Percentiles rank a stretch among this genome's conserved stretches.
Evolutionary conservation across 106 monocot genomes (phyloP).

Genomic region (Apostasia ramifera): DNA sequence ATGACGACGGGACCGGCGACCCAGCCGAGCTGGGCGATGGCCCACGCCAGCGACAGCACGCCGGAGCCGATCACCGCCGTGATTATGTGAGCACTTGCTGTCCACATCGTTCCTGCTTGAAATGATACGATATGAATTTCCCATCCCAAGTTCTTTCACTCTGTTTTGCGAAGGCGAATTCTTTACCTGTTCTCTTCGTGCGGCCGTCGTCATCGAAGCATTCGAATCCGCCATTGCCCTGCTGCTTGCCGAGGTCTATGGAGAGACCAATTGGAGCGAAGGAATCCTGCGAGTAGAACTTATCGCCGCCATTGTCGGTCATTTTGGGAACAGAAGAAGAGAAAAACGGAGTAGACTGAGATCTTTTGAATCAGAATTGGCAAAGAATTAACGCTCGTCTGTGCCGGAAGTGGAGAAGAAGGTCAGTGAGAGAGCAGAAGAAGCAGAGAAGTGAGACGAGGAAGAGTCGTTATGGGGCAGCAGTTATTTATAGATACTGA

Average conservation of each 20-base stretch:
- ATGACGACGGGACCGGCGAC: slow-evolving; percentile 50
- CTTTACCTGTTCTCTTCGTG: slow-evolving; percentile 28
- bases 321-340: not conserved
- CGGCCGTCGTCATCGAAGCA: slow-evolving; percentile 48
- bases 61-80: slow-evolving; percentile 72
- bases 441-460: not conserved
- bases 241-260: slow-evolving; percentile 14
- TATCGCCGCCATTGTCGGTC: not conserved
- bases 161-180: not conserved
- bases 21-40: slow-evolving; percentile 64
- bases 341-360: too few relatives aligned
- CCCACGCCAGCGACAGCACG: slow-evolving; percentile 62
- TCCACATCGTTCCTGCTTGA: slow-evolving; percentile 36
- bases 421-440: not conserved
- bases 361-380: too few relatives aligned
- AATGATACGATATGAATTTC: not conserved
- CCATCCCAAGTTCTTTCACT: too few relatives aligned
- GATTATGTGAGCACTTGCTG: slow-evolving; percentile 61
- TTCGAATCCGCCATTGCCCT: slow-evolving; percentile 6
- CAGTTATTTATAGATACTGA: too few relatives aligned
- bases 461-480: too few relatives aligned
- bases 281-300: not conserved
- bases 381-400: not conserved
- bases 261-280: slow-evolving; percentile 17
- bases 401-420: not conserved